Evolutionary conservation across 2,329 filamentous ascomycete species (phyloP), one percentile per base, ranked within the genome.

Genomic region (Sclerotinia trifoliorum): DNA sequence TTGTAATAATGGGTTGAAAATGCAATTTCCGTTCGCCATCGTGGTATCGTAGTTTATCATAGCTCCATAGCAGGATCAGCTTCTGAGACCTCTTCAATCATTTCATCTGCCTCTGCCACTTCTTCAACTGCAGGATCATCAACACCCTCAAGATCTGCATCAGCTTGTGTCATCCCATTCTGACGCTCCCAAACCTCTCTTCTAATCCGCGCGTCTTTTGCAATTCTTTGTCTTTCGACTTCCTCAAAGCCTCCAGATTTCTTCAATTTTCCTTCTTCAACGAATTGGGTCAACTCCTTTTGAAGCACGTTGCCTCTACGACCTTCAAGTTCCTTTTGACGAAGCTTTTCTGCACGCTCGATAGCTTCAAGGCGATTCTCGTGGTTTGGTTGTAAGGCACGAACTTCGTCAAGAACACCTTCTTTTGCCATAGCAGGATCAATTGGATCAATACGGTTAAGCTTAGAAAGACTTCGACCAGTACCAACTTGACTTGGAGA

Each of bases 231-330:
- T 65, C 95, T 86, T 80, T 99, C 95, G 0, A 94, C 90, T 80
- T 99, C 95, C 78, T 98, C 95, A 62, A 97, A 90, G 0, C 95
- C 95, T 52, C 95, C 95, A 19, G 91, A 94, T 84, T 98, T 98
- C 85, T 97, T 98, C 73, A 99, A 82, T 79, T 91, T 95, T 68
- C 93, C 93, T 75, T 97, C 92, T 72, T 91, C 86, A 1, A 98
- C 94, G 77, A 98, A 99, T 44, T 81, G 85, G 21, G 88, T 86
- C 11, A 99, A 85, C 79, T 99, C 95, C 74, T 91, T 91, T 78
- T 91, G 92, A 76, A 99, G 90, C 42, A 85, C 74, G 48, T 90
- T 91, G 35, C 85, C 85, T 24, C 83, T 84, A 2, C 95, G 86
- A 71, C 83, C 89, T 77, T 92, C 91, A 0, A 99, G 85, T 77